Evolutionary conservation across 345 rosid species (phyloP), one percentile per base, ranked within the genome.

Genomic region (Lepidium aucheri): DNA sequence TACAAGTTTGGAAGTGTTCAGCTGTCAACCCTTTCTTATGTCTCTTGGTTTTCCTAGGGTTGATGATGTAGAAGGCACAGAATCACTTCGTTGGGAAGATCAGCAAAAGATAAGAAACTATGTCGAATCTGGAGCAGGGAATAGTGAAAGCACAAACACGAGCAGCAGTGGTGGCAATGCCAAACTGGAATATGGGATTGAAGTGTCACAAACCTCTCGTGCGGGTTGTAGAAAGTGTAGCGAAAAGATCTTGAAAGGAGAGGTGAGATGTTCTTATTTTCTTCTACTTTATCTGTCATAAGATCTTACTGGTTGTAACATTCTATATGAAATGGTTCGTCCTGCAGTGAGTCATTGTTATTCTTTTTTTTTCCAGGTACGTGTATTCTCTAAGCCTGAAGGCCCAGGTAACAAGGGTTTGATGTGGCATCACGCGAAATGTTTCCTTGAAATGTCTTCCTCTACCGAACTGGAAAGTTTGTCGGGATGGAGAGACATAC

Each of bases 51-150:
- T 62, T 62, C 44, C 17, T 76, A 92, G 98, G n/a, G 55, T 76
- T 71, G 93, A 89, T 78, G 98, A 92, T 79, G 91, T 92, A 66
- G 96, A 92, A 74, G 93, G 95, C 46, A 28, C 84, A 66, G 98
- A 92, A 73, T 75, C 85, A 15, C 91, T 92, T 66, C 87, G 98
- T 22, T 92, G 98, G 98, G 97, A 92, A 70, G 98, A 92, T 79
- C 98, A 92, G 68, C 86, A 92, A 68, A 89, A 78, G 61, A 77
- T 92, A 32, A 87, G 93, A 61, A 77, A 75, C 33, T 82, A 86
- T 63, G 81, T 84, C 49, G 93, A 89, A 63, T 78, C 74, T 67
- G 83, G 74, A 75, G 49, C 75, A 20, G 70, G 50, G 66, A 13
- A 46, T 40, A 51, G 22, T 33, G 43, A 26, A 1, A 51, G 65